These are phyloP conservation scores for Dendrocalamus latiflorus DNA, from an alignment of 202 grass and related monocot genomes.

Conservation along the genomic window DNA sequence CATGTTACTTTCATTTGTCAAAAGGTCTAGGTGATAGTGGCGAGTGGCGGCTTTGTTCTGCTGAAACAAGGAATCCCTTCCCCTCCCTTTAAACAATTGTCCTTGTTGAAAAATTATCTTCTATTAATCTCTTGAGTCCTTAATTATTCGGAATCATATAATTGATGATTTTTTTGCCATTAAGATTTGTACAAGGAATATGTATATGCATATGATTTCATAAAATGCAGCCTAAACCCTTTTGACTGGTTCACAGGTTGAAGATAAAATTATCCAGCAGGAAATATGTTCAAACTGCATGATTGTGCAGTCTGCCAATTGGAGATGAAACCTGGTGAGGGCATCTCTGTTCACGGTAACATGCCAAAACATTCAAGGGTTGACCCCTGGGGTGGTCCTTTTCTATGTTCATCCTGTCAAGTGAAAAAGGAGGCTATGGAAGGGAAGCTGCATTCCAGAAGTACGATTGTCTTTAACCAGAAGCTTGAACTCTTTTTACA, in stretches of 20 bases:
- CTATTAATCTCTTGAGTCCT: background rate
- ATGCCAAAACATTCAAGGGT: no score
- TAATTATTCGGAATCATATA: background rate
- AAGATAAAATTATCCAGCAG: constrained; percentile 60
- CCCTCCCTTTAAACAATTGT: background rate
- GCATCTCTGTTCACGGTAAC: no score
- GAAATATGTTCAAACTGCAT: no score
- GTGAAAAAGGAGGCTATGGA: constrained; percentile 99
- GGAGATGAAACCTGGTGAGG: no score
- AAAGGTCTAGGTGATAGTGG: constrained; percentile 7
- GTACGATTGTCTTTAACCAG: constrained; percentile 28
- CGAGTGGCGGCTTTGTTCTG: background rate
- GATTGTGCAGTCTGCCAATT: no score
- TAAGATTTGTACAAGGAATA: background rate
- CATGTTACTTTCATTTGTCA: constrained; percentile 2
- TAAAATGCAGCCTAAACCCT: constrained; percentile 9
- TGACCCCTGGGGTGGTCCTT: no score
- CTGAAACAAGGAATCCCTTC: background rate
- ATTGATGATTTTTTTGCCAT: background rate
- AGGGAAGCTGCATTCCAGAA: constrained; percentile 58
- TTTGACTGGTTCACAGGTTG: constrained; percentile 48
- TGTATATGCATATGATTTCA: constrained; percentile 8
- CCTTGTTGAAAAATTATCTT: background rate
- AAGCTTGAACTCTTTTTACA: constrained; percentile 8
- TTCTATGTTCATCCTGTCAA: no score